Conservation (phyloP, 345 rosid species). For the Salix dunnii region DNA sequence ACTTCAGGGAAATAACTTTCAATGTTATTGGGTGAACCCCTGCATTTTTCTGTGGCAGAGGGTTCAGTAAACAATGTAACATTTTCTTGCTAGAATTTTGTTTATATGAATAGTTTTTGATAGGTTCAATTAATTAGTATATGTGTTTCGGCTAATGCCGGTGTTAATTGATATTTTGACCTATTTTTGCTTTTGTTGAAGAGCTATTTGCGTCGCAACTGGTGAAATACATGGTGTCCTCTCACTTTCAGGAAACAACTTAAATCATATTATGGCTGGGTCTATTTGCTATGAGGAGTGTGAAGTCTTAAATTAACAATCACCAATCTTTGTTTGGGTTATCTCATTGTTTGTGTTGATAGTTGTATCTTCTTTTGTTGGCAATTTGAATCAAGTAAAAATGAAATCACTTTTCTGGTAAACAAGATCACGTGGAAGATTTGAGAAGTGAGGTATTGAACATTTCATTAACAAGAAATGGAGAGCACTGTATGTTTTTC, state of each 20-base stretch:
- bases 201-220: neutral
- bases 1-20: slow-evolving; percentile 50
- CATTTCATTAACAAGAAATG: neutral
- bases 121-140: neutral
- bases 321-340: neutral
- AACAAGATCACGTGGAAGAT: neutral
- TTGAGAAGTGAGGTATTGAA: neutral
- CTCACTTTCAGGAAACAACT: neutral
- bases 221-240: neutral
- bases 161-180: neutral
- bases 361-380: neutral
- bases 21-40: slow-evolving; percentile 67
- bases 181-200: neutral
- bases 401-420: neutral
- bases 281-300: neutral
- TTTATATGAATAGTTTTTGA: neutral
- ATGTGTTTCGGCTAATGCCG: neutral
- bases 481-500: neutral
- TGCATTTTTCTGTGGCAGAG: slow-evolving; percentile 39
- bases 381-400: neutral
- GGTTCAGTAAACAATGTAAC: slow-evolving; percentile 64
- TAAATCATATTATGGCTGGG: neutral
- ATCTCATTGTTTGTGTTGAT: neutral
- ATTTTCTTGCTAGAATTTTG: neutral
- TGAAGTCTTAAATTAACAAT: neutral